Base-by-base conservation (phyloP, 1,284 basidiomycete genomes). In the Cutaneotrichosporon arboriforme region DNA sequence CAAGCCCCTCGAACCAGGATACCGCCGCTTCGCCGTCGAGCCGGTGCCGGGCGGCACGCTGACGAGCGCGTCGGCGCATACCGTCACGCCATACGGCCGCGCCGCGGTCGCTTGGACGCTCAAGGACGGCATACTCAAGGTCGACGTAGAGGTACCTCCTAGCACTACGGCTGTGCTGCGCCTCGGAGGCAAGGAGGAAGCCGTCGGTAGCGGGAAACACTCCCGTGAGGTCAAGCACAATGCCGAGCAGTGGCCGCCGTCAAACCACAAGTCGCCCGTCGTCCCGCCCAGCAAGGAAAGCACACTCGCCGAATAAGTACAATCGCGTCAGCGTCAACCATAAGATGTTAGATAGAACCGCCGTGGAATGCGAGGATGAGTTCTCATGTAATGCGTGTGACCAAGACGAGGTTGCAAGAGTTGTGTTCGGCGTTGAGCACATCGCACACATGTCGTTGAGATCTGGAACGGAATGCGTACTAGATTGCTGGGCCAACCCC, bases 21-120 rank as follows among this genome's bases (percentile, higher is more conserved):
- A 64, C 64, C 61, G 61, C 36, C 34, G 23, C 17, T 56, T 61
- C 2, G 39, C 62, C 4, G 52, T 74, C 50, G 43, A 54, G 20
- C 70, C 72, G 15, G 62, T 55, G 17, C 70, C 70, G 0, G 72
- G 72, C 0, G 70, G 70, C 0, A 70, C 68, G 1, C 33, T 74
- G 39, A 70, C 67, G 2, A 50, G 41, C 13, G 67, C 68, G 5
- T 43, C 46, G 15, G 58, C 61, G 0, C 39, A 35, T 13, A 57
- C 49, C 41, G 20, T 44, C 15, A 59, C 60, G n/a, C 59, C 65
- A 0, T 65, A 63, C 18, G 68, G 68, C n/a, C 35, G 21, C 4
- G 59, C 55, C 13, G 17, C 52, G 3, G 43, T 50, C 35, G 20
- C 49, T 1, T 69, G 68, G 69, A 40, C 42, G 17, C 52, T 69